Evolutionary conservation across 352 stramenopile species (phyloP).

Genomic region (Phytopythium vexans): DNA sequence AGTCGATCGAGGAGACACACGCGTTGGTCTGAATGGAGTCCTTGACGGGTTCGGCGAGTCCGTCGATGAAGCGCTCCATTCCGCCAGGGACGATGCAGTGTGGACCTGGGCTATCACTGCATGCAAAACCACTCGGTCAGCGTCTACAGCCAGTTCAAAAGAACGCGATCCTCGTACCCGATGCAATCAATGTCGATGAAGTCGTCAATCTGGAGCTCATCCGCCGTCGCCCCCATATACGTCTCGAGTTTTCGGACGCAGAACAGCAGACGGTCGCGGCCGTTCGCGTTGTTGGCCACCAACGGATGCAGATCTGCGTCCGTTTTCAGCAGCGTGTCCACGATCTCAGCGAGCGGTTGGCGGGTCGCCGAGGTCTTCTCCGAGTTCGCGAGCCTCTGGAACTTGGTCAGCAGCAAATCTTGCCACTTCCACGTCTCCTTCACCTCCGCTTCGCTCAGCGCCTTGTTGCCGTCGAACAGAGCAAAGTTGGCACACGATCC

Average conservation of each 20-base stretch:
- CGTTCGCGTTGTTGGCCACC: constrained; percentile 4
- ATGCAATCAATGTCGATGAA: constrained; percentile 28
- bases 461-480: constrained; percentile 25
- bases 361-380: constrained; percentile 14
- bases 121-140: neutral
- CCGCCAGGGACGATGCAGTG: constrained; percentile 50
- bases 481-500: constrained; percentile 48
- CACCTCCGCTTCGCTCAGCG: constrained; percentile 30
- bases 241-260: constrained; percentile 39
- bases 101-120: constrained; percentile 42
- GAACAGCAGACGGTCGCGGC: constrained; percentile 19
- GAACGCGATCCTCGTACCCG: constrained; percentile 17
- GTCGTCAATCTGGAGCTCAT: constrained; percentile 26
- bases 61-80: constrained; percentile 54
- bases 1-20: constrained; percentile 25
- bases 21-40: constrained; percentile 37
- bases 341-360: constrained; percentile 21
- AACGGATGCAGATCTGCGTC: constrained; percentile 15
- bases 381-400: constrained; percentile 31
- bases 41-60: constrained; percentile 24
- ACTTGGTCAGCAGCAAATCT: constrained; percentile 38
- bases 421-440: constrained; percentile 41
- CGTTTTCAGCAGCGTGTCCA: constrained; percentile 26
- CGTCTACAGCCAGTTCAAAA: neutral
- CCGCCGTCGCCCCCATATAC: constrained; percentile 42